Conservation (phyloP, 179 eudicot genomes). For the Dionaea muscipula region DNA sequence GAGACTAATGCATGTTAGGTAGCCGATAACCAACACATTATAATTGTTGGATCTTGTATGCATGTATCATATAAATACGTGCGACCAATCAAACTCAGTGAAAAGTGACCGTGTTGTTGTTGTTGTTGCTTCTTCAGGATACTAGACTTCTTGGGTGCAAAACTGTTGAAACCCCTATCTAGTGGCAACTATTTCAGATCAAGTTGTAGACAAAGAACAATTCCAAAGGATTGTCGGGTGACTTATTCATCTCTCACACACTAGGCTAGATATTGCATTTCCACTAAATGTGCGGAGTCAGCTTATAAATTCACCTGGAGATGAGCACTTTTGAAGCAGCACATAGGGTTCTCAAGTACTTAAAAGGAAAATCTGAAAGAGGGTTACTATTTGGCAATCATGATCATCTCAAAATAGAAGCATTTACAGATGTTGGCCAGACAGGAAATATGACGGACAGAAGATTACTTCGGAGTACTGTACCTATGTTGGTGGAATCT, state of each 20-base stretch:
- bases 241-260: neutral
- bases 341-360: neutral
- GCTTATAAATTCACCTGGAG: neutral
- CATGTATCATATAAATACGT: no score
- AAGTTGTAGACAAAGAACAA: neutral
- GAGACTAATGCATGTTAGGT: neutral
- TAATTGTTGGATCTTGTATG: no score
- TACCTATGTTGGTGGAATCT: no score
- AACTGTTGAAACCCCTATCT: neutral
- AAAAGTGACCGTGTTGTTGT: no score
- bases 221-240: neutral
- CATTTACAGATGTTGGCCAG: no score
- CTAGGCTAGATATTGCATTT: neutral
- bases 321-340: neutral
- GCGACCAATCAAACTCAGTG: no score
- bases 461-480: no score
- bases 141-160: neutral
- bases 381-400: neutral
- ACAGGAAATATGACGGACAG: no score
- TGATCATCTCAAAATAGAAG: no score
- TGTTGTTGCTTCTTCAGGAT: no score
- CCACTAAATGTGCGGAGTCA: neutral
- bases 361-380: neutral
- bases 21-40: no score
- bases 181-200: neutral